Percentiles rank a stretch among this genome's conserved stretches.
Evolutionary conservation across 2,329 filamentous ascomycete species (phyloP).

Genomic region (Piedraia hortae): DNA sequence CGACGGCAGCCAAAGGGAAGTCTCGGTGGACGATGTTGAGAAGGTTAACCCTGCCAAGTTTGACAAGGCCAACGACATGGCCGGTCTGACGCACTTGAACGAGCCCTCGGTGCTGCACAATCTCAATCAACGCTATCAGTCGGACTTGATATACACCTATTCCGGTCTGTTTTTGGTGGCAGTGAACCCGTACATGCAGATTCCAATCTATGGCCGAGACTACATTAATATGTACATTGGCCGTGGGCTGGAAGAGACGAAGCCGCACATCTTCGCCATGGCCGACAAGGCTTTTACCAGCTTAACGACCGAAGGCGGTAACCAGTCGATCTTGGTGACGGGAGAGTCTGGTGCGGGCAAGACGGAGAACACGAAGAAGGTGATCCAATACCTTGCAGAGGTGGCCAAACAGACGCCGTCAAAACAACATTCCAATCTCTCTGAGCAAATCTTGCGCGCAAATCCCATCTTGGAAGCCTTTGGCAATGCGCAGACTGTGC

Average conservation of each 20-base stretch:
- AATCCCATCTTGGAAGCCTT: conserved; percentile 97
- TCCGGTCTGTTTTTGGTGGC: conserved; percentile 91
- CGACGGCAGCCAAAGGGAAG: conserved; percentile 70
- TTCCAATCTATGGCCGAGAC: conserved; percentile 88
- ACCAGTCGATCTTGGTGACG: conserved; percentile 93
- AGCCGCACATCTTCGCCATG: conserved; percentile 93
- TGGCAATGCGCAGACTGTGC: conserved; percentile 88
- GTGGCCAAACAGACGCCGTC: conserved; percentile 66
- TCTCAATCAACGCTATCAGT: conserved; percentile 76
- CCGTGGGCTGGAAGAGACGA: conserved; percentile 69
- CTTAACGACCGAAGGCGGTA: conserved; percentile 76
- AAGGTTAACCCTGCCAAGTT: conserved; percentile 99
- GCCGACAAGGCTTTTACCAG: conserved; percentile 92
- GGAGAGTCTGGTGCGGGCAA: conserved; percentile 96
- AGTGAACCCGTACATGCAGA: conserved; percentile 80
- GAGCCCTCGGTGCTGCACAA: conserved; percentile 97
- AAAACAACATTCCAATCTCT: conserved; percentile 54
- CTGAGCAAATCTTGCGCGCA: conserved; percentile 81
- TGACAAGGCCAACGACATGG: conserved; percentile 98
- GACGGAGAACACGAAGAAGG: conserved; percentile 97
- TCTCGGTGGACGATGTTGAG: conserved; percentile 67
- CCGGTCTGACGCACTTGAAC: conserved; percentile 89
- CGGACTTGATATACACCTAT: conserved; percentile 91
- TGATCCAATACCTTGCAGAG: conserved; percentile 91
- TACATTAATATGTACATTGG: conserved; percentile 98